Evolutionary conservation across 148 eudicot species (phyloP).

Genomic region (Silene conica): DNA sequence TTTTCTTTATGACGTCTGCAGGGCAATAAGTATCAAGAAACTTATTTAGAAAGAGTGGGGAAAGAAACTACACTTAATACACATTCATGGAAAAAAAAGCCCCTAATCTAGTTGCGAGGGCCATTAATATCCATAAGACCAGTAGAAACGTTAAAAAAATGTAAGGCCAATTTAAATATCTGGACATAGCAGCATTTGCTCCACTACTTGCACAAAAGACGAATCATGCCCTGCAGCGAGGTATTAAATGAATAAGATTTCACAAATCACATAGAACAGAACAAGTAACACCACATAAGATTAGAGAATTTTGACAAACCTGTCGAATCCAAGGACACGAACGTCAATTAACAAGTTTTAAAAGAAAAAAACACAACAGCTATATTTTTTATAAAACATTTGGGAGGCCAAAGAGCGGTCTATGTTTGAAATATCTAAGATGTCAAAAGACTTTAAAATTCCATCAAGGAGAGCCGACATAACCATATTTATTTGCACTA

Average conservation of each 20-base stretch:
- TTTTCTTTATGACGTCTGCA: conserved; percentile 69
- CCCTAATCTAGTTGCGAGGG: conserved; percentile 14
- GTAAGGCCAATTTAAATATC: conserved; percentile 29
- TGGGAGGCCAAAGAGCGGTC: not conserved
- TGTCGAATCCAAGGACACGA: conserved; percentile 31
- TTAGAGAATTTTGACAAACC: conserved; percentile 36
- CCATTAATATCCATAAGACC: conserved; percentile 15
- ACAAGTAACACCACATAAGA: conserved; percentile 13
- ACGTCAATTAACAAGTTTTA: conserved; percentile 19
- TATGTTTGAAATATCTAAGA: not conserved
- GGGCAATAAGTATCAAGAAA: conserved; percentile 12
- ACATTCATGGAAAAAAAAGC: conserved; percentile 1
- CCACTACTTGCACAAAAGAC: conserved; percentile 38
- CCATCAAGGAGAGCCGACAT: conserved; percentile 4
- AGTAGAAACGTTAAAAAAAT: conserved; percentile 16
- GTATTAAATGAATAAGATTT: conserved; percentile 29
- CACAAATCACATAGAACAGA: conserved; percentile 12
- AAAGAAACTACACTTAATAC: conserved; percentile 3
- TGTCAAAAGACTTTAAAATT: not conserved
- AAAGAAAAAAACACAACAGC: not conserved
- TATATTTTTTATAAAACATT: not conserved
- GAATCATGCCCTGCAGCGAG: conserved; percentile 56
- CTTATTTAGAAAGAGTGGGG: conserved; percentile 4
- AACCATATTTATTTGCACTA: not conserved
- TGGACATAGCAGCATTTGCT: conserved; percentile 39